A percentile compares a stretch with the other conserved stretches of the same genome.
Evolutionary conservation across 2,329 filamentous ascomycete species (phyloP).

Genomic region (Trichoderma koningiopsis): DNA sequence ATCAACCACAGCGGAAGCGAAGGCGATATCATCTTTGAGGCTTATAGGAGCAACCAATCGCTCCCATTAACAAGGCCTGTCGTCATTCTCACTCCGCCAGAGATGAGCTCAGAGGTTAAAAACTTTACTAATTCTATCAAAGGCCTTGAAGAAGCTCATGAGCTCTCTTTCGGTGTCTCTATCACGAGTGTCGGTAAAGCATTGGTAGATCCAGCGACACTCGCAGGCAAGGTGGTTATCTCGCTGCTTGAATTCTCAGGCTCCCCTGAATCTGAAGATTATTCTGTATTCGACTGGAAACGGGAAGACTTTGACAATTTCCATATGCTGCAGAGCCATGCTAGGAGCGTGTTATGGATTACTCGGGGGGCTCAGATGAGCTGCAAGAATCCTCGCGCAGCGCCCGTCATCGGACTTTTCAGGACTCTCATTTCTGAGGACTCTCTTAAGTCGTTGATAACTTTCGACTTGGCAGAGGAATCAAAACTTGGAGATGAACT

Average conservation of each 20-base stretch:
- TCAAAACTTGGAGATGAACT: constrained; percentile 29
- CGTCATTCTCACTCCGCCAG: background rate
- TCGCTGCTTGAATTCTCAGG: constrained; percentile 50
- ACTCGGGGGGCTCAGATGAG: constrained; percentile 46
- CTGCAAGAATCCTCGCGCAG: constrained; percentile 39
- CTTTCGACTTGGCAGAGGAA: constrained; percentile 44
- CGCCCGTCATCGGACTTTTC: constrained; percentile 49
- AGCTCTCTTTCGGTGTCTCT: background rate
- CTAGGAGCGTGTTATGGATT: constrained; percentile 51
- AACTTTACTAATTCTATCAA: background rate
- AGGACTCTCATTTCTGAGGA: constrained; percentile 55
- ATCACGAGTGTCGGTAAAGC: constrained; percentile 26
- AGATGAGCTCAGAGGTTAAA: background rate
- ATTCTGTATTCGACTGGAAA: constrained; percentile 44
- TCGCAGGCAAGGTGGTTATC: constrained; percentile 42
- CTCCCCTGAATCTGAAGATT: constrained; percentile 27
- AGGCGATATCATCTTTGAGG: background rate
- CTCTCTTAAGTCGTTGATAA: constrained; percentile 45
- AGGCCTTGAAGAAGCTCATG: background rate
- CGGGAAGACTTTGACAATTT: constrained; percentile 45
- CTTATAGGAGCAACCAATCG: background rate
- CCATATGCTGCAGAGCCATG: constrained; percentile 41
- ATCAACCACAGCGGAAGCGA: background rate
- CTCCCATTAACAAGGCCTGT: background rate
- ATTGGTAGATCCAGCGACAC: constrained; percentile 19